Conservation (phyloP, 495 filamentous ascomycete species). For the Hyaloscypha bicolor region DNA sequence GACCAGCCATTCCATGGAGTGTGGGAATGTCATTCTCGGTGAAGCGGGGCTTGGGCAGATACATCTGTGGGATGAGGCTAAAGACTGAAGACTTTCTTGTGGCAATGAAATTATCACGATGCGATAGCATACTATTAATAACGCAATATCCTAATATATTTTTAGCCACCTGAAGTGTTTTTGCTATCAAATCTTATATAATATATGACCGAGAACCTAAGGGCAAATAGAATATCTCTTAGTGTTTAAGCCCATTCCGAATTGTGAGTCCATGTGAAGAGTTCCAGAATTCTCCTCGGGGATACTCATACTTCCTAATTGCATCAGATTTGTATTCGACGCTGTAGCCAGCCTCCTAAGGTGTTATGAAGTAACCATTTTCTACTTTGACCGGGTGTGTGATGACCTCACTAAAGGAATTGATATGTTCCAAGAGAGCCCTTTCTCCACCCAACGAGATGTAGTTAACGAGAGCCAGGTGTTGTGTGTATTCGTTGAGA, state of each 20-base stretch:
- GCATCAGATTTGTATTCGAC: slow-evolving; percentile 66
- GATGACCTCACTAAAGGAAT: slow-evolving; percentile 68
- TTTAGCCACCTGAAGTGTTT: too few species aligned
- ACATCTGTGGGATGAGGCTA: neutral
- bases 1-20: neutral
- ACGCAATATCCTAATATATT: too few species aligned
- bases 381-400: slow-evolving; percentile 59
- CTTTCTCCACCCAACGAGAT: slow-evolving; percentile 62
- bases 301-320: slow-evolving; percentile 60
- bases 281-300: slow-evolving; percentile 62
- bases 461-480: slow-evolving; percentile 66
- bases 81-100: neutral
- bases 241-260: neutral
- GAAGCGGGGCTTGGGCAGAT: neutral
- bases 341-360: slow-evolving; percentile 61
- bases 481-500: slow-evolving; percentile 67
- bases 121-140: too few species aligned
- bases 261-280: slow-evolving; percentile 47
- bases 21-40: neutral
- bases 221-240: too few species aligned
- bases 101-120: too few species aligned
- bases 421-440: slow-evolving; percentile 64
- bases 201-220: too few species aligned
- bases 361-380: slow-evolving; percentile 65
- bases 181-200: too few species aligned